Base-by-base conservation (phyloP, 1,139 yeast species). In the Yamadazyma triangularis region DNA sequence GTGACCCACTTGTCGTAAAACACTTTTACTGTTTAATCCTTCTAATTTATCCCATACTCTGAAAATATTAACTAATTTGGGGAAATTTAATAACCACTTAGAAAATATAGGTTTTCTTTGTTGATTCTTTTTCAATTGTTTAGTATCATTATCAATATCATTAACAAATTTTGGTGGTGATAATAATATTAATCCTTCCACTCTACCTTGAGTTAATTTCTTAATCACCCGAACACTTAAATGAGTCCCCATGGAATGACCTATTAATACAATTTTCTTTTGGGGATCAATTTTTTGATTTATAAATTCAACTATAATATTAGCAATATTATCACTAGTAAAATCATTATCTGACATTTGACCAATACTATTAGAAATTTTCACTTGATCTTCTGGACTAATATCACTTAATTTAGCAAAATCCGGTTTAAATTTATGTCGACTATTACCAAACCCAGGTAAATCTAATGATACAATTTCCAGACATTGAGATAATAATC, bases 161-260 rank as follows among this genome's bases (percentile, higher is more conserved):
- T 65, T 61, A 1, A 41, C 45, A 15, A 76, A 50, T n/a, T 56
- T 51, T 1, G 83, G 80, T 0, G 87, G 84, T 3, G 89, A 71
- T 36, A 62, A 60, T 48, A 61, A 64, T 31, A 73, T 56, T 32
- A 68, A 45, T 0, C 73, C 72, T 48, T 65, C 79, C 4, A 65
- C 76, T 34, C 48, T 61, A 25, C 36, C 45, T 4, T 48, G 38
- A 0, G 71, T 70, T 6, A 78, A 56, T 31, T 49, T 55, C 29
- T 58, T 53, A 3, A 76, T 73, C 9, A 79, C 55, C 42, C 71
- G 67, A 5, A 71, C 58, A 4, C 76, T 60, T 23, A 82, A 47
- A 37, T 72, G 74, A 2, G 84, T 66, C 3, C 93, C 93, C 85
- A 82, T 79, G 1, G 91, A 82, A 52, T 83, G 93, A 8, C 85